These are phyloP conservation scores for Arthroderma sp. DNA, from an alignment of 2,329 filamentous ascomycete species.

Conservation along the genomic window DNA sequence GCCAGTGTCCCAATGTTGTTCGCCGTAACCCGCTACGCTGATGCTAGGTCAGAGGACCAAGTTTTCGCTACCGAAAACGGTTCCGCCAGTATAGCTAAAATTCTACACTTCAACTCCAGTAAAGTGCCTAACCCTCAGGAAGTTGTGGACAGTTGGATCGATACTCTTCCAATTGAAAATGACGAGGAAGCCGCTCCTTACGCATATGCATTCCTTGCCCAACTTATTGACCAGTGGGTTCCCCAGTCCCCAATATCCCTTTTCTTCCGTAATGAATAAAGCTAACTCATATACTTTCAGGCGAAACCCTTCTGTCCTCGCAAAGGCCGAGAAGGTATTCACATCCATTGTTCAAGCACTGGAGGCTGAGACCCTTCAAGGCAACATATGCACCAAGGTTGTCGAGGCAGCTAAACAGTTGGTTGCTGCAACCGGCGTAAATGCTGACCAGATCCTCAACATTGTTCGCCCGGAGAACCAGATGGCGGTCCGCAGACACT, in stretches of 20 bases:
- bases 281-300: slow-evolving; percentile 38
- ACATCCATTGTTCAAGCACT: slow-evolving; percentile 75
- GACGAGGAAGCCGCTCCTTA: slow-evolving; percentile 97
- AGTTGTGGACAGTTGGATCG: slow-evolving; percentile 73
- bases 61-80: slow-evolving; percentile 97
- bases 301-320: slow-evolving; percentile 69
- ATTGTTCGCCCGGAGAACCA: slow-evolving; percentile 71
- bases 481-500: slow-evolving; percentile 64
- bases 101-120: slow-evolving; percentile 74
- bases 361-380: slow-evolving; percentile 79
- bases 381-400: slow-evolving; percentile 65
- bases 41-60: slow-evolving; percentile 81
- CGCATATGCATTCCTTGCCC: slow-evolving; percentile 80
- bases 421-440: slow-evolving; percentile 59
- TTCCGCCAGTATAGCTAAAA: slow-evolving; percentile 91
- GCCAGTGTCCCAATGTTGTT: slow-evolving; percentile 72
- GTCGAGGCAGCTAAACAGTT: slow-evolving; percentile 67
- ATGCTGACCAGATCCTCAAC: slow-evolving; percentile 57
- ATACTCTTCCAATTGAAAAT: slow-evolving; percentile 81
- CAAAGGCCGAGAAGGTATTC: slow-evolving; percentile 70
- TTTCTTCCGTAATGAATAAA: background rate
- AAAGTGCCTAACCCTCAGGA: slow-evolving; percentile 66
- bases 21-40: slow-evolving; percentile 65
- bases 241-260: slow-evolving; percentile 2
- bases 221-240: slow-evolving; percentile 88